Conservation (phyloP, 495 filamentous ascomycete species). For the Penicillium paradoxum region DNA sequence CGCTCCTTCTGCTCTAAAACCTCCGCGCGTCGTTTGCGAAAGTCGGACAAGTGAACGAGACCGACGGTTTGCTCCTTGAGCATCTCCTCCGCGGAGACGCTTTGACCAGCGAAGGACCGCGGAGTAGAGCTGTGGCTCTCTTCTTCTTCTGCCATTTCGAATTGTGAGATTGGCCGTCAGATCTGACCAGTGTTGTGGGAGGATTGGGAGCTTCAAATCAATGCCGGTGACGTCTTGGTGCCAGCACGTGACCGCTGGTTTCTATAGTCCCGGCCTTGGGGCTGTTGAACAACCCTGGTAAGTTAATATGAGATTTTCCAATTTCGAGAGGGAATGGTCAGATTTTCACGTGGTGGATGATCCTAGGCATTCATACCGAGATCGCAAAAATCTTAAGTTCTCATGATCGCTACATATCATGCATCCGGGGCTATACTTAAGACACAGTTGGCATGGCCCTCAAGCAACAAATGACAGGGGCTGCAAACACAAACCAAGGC, state of each 20-base stretch:
- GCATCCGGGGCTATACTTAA: no score
- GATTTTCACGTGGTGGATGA: no score
- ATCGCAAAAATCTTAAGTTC: no score
- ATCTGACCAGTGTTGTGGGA: background rate
- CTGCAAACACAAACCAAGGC: no score
- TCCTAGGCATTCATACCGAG: no score
- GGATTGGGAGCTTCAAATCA: background rate
- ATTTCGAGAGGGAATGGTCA: no score
- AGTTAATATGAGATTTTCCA: background rate
- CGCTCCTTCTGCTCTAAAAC: constrained; percentile 86
- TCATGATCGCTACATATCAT: no score
- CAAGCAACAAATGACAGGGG: no score
- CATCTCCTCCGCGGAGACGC: constrained; percentile 79
- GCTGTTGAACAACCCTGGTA: no score
- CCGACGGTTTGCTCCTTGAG: constrained; percentile 90
- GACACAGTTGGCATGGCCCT: no score
- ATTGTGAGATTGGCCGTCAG: background rate
- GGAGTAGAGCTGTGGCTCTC: constrained; percentile 38
- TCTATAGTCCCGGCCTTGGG: background rate
- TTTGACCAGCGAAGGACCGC: constrained; percentile 68
- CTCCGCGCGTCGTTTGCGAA: constrained; percentile 94
- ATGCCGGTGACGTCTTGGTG: constrained; percentile 15
- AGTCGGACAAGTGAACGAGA: constrained; percentile 86
- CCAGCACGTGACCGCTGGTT: constrained; percentile 16
- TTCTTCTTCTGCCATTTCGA: constrained; percentile 34